Percentiles rank a stretch among this genome's conserved stretches.
Conservation (phyloP, 805 yeast genomes). For the Nakazawaea peltata region DNA sequence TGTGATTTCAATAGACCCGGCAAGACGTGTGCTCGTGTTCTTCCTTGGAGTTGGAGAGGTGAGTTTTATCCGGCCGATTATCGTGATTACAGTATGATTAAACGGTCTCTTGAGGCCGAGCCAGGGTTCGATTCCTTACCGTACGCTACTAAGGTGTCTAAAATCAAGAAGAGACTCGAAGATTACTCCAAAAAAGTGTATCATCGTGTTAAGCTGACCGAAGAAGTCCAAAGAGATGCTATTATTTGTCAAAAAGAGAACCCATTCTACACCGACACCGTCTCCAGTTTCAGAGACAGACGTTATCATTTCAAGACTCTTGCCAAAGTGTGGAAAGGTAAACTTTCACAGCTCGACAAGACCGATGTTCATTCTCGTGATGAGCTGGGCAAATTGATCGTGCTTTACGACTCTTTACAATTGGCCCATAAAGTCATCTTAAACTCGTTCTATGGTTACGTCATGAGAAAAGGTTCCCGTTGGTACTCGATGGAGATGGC, state of each 20-base stretch:
- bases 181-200: conserved; percentile 85
- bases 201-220: conserved; percentile 71
- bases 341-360: conserved; percentile 45
- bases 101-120: conserved; percentile 74
- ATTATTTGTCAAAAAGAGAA: conserved; percentile 96
- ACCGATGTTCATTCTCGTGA: conserved; percentile 59
- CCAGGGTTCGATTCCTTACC: conserved; percentile 74
- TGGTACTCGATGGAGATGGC: conserved; percentile 99
- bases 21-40: conserved; percentile 81
- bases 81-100: conserved; percentile 88
- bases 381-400: conserved; percentile 91
- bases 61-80: conserved; percentile 86
- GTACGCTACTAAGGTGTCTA: conserved; percentile 67
- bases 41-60: conserved; percentile 99
- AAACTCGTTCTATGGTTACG: conserved; percentile 96
- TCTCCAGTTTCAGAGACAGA: conserved; percentile 88
- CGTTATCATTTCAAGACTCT: conserved; percentile 92
- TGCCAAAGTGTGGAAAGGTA: conserved; percentile 91
- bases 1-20: conserved; percentile 97
- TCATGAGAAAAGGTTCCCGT: conserved; percentile 97
- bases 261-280: conserved; percentile 94
- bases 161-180: conserved; percentile 66
- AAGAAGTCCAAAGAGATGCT: conserved; percentile 83
- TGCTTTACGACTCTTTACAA: conserved; percentile 90
- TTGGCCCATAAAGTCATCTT: conserved; percentile 94